These are phyloP conservation scores for Closterium sp. DNA, from an alignment of 139 green algal species.

Conservation along the genomic window DNA sequence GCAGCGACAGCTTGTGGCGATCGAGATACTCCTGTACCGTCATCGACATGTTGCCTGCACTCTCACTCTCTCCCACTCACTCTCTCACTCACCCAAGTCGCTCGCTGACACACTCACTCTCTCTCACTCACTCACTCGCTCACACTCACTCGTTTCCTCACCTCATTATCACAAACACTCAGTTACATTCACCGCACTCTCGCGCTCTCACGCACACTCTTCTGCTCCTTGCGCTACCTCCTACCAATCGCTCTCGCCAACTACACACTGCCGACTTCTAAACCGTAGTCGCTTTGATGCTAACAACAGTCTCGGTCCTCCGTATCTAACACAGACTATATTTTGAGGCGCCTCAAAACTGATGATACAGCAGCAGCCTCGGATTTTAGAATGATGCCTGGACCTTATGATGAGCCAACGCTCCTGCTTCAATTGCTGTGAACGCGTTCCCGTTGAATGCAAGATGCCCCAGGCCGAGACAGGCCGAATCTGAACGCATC, in stretches of 20 bases:
- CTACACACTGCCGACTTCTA: background rate
- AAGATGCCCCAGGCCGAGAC: too few species aligned
- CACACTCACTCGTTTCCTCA: background rate
- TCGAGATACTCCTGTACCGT: conserved; percentile 86
- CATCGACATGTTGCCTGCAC: conserved; percentile 8
- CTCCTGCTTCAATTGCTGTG: too few species aligned
- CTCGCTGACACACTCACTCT: too few species aligned
- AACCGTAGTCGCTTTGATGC: too few species aligned
- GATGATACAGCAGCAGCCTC: too few species aligned
- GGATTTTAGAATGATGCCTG: too few species aligned
- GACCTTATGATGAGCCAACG: too few species aligned
- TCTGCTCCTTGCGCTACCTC: background rate
- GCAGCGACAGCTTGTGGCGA: conserved; percentile 76
- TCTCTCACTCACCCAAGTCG: too few species aligned
- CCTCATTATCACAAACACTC: too few species aligned
- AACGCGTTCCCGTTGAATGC: too few species aligned
- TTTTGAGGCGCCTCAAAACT: too few species aligned
- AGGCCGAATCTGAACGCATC: too few species aligned
- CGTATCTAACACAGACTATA: background rate
- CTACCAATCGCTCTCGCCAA: background rate
- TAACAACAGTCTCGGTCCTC: background rate
- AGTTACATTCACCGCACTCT: background rate
- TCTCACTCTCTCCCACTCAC: background rate
- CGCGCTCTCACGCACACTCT: background rate
- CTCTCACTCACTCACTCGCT: background rate